Base-by-base conservation (phyloP, 805 yeast genomes). In the Cyberlindnera meyerae region DNA sequence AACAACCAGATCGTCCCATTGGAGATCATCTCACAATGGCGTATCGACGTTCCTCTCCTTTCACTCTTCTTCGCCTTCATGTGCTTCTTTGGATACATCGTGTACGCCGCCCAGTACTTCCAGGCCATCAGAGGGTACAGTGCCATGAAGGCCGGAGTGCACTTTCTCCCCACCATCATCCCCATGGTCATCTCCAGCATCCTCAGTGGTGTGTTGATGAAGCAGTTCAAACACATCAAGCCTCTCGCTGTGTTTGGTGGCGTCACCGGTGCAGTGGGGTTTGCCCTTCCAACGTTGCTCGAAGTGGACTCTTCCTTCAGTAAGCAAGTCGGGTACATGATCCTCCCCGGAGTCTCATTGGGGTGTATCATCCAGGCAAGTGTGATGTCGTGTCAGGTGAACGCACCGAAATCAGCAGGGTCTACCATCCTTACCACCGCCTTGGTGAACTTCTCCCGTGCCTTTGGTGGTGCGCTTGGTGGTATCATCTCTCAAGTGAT, bases 321-420 rank as follows among this genome's bases (percentile, higher is more conserved):
- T 0, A 26, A 50, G 25, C 56, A 55, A 27, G 64, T 65, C 27
- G 73, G 71, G 4, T 45, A 53, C 14, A 39, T 64, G 31, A 62
- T 67, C 27, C 51, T 65, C 13, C 58, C 62, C 4, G 71, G 71
- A 36, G 36, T 61, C 9, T 60, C 58, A 4, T 45, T 64, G 25
- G 73, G 71, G 16, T 33, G 53, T 6, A 42, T 50, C 20, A 42
- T 63, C 46, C 71, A 65, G 43, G 38, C 60, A n/a, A 44, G 57
- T 5, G 24, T 61, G 32, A 42, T 61, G 27, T 49, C 60, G 15
- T 45, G 54, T 11, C 66, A 62, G 39, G 27, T 61, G 8, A 48
- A 58, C 17, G 73, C 77, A 5, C 79, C 79, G 20, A 70, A 71
- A 42, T 49, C 58, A 1, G 64, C 70, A 2, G 78, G 79, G 9